phyloP scores from a whole-genome alignment of 805 yeast species.

The Candida broadrunensis region DNA sequence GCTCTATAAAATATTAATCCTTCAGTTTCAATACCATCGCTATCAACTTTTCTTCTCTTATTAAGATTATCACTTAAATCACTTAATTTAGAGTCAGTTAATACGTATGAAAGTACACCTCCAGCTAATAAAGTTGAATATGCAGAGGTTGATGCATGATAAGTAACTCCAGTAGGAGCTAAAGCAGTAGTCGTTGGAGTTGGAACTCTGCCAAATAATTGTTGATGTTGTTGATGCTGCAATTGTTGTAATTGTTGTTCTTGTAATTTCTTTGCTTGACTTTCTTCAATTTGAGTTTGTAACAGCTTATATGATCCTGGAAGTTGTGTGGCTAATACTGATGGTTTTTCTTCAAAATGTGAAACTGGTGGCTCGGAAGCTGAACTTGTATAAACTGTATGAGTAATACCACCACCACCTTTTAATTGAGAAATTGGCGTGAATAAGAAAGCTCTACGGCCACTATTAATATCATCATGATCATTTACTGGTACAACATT shows the following conservation, averaged over 20 bases:
- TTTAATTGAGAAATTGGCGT: conserved; percentile 45
- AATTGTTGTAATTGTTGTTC: conserved; percentile 16
- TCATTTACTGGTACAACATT: conserved; percentile 38
- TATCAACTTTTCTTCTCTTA: conserved; percentile 20
- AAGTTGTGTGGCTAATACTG: not conserved
- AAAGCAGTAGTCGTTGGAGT: conserved; percentile 9
- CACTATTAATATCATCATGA: conserved; percentile 32
- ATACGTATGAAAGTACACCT: conserved; percentile 34
- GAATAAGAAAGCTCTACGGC: conserved; percentile 39
- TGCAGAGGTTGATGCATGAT: conserved; percentile 28
- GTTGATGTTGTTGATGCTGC: conserved; percentile 15
- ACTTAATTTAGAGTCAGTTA: conserved; percentile 8
- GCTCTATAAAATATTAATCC: conserved; percentile 63
- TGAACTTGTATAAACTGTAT: conserved; percentile 14
- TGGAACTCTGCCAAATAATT: conserved; percentile 10
- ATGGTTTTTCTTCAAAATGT: conserved; percentile 5
- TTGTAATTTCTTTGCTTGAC: conserved; percentile 10
- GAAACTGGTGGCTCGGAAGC: conserved; percentile 11
- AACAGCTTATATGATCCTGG: conserved; percentile 9
- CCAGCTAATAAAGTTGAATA: conserved; percentile 37
- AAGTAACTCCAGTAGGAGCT: conserved; percentile 12
- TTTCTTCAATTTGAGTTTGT: conserved; percentile 10
- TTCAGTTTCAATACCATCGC: conserved; percentile 6
- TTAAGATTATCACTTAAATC: conserved; percentile 19
- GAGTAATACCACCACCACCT: conserved; percentile 26